Evolutionary conservation across 352 stramenopile species (phyloP).

Genomic region (Phytophthora foliorum): DNA sequence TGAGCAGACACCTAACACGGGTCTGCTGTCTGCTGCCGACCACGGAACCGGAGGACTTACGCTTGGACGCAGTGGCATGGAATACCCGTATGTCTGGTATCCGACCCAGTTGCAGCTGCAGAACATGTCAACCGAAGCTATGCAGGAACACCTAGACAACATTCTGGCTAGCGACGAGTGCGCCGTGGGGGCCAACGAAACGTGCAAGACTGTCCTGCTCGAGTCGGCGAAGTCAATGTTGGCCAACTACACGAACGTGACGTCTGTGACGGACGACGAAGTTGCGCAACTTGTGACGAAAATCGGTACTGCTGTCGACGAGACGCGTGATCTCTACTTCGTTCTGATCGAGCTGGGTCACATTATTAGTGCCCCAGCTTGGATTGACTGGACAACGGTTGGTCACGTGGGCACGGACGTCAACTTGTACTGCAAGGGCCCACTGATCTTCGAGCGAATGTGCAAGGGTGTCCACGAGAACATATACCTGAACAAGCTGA

Average conservation of each 20-base stretch:
- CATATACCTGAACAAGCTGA: slow-evolving; percentile 79
- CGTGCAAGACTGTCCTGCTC: slow-evolving; percentile 57
- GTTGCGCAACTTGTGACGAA: slow-evolving; percentile 34
- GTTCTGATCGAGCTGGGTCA: slow-evolving; percentile 68
- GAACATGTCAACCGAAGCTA: slow-evolving; percentile 71
- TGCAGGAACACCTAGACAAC: slow-evolving; percentile 50
- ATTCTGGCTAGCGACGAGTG: slow-evolving; percentile 50
- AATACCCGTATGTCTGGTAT: slow-evolving; percentile 60
- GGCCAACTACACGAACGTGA: slow-evolving; percentile 66
- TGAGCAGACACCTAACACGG: slow-evolving; percentile 57
- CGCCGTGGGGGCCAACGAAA: slow-evolving; percentile 38
- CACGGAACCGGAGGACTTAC: slow-evolving; percentile 76
- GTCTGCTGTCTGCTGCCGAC: slow-evolving; percentile 65
- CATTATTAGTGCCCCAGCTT: slow-evolving; percentile 54
- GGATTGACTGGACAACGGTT: slow-evolving; percentile 69
- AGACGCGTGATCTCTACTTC: slow-evolving; percentile 47
- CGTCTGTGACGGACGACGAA: slow-evolving; percentile 38
- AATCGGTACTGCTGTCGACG: slow-evolving; percentile 59
- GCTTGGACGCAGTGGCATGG: slow-evolving; percentile 45
- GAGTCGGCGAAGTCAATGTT: slow-evolving; percentile 53
- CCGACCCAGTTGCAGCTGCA: slow-evolving; percentile 57
- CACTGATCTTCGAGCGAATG: slow-evolving; percentile 61
- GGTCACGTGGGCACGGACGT: slow-evolving; percentile 79
- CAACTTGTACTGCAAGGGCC: slow-evolving; percentile 80
- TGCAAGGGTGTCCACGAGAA: slow-evolving; percentile 79